Evolutionary conservation across 805 yeast species (phyloP).

Genomic region (Kregervanrija pseudodelftensis): DNA sequence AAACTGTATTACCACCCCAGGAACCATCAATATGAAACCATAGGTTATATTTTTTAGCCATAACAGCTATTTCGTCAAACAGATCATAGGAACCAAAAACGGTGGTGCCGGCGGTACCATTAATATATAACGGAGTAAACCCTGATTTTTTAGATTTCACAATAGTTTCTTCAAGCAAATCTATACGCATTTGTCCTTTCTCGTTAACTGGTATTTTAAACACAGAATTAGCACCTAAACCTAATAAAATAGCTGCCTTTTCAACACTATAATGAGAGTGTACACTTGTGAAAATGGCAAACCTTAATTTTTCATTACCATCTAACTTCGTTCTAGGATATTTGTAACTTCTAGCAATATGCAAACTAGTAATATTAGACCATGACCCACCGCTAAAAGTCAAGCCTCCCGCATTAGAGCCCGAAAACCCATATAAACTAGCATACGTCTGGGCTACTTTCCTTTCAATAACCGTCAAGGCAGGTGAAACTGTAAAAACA

Average conservation of each 20-base stretch:
- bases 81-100: slow-evolving; percentile 82
- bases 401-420: slow-evolving; percentile 63
- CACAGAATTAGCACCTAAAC: slow-evolving; percentile 57
- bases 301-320: slow-evolving; percentile 48
- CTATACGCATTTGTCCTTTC: slow-evolving; percentile 51
- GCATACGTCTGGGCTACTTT: slow-evolving; percentile 65
- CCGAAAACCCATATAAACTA: slow-evolving; percentile 48
- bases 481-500: slow-evolving; percentile 81
- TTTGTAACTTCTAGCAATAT: slow-evolving; percentile 60
- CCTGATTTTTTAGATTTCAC: slow-evolving; percentile 40
- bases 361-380: slow-evolving; percentile 75
- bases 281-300: slow-evolving; percentile 63
- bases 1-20: slow-evolving; percentile 84
- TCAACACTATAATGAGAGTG: slow-evolving; percentile 79
- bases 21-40: slow-evolving; percentile 89
- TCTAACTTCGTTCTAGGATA: slow-evolving; percentile 61
- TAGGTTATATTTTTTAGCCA: slow-evolving; percentile 47
- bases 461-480: slow-evolving; percentile 67
- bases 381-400: slow-evolving; percentile 86
- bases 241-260: slow-evolving; percentile 71
- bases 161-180: slow-evolving; percentile 40
- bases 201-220: slow-evolving; percentile 53
- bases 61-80: slow-evolving; percentile 42
- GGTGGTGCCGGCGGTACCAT: slow-evolving; percentile 85
- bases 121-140: slow-evolving; percentile 63